Base-by-base conservation (phyloP, 192 early-diverging fungal genomes). In the Chytriomyces sp. region DNA sequence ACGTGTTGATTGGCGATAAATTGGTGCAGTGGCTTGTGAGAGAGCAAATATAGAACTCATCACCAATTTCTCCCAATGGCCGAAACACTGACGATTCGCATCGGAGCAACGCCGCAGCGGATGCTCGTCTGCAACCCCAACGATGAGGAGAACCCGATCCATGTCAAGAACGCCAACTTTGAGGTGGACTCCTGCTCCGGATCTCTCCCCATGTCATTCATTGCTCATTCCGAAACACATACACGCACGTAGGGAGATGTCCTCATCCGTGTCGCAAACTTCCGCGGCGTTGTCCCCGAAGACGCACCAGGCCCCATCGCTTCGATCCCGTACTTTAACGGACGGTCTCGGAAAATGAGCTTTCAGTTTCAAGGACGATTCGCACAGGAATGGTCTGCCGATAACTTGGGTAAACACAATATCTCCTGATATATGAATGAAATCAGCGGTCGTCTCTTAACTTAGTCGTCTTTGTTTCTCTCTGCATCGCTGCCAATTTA, bases 281-380 rank as follows among this genome's bases (percentile, higher is more conserved):
- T 78, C 62, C 68, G 69, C 16, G 77, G 77, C 28, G 60, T 70
- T 23, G 69, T 72, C n/a, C 77, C 77, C 16, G 60, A 61, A 7
- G 72, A 43, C 5, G 10, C 11, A 18, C 53, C 61, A 24, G 53
- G 47, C 11, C 53, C 23, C 10, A 70, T 78, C 49, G n/a, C 77
- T 6, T 64, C 77, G 1, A 23, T 46, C 20, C 69, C 67, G 16
- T 78, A 78, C 69, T 78, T 78, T 65, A 63, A 78, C 18, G 77
- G 77, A 8, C 69, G 69, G n/a, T 49, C 45, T 44, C 26, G 77
- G 7, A 49, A 71, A 26, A 78, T 78, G 77, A 64, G 61, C 9
- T 72, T 78, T 57, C 53, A 57, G 53, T 78, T 78, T 50, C 77
- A 78, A 50, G 77, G 59, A 18, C 45, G 57, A 7, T 78, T 78